Base-by-base conservation (phyloP, 2,329 filamentous ascomycete genomes). In the Seiridium cupressi region DNA sequence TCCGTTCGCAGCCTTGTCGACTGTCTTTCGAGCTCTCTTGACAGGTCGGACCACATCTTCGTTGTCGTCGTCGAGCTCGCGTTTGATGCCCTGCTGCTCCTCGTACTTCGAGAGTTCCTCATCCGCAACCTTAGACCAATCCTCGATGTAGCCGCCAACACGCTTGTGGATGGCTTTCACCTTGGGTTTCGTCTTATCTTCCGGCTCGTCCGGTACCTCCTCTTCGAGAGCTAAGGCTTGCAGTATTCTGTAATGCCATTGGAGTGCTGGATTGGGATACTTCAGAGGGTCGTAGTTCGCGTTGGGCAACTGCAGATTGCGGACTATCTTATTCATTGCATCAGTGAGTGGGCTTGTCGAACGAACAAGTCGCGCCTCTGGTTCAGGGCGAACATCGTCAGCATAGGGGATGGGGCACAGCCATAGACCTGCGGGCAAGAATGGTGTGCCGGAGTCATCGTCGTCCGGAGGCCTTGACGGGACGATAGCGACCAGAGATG, bases 181-280 rank as follows among this genome's bases (percentile, higher is more conserved):
- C 68, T 90, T 92, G 1, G 95, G 95, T 11, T 91, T 72, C 0
- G 95, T 98, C 64, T 90, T 88, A 70, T 99, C 95, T 11, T 85
- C 81, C 1, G 76, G 76, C 55, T 89, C 84, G 26, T 90, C 89
- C 0, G 93, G 93, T 1, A 96, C 78, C 65, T 97, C 93, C 72
- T 99, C 95, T 42, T 97, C 93, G 1, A 99, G 81, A 0, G 95
- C 95, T 60, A 97, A 83, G 5, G 91, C 90, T 75, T 99, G 95
- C 0, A 99, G 79, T 51, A 99, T 96, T 63, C 87, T 89, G 79
- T 98, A 99, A 77, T 98, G 95, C 93, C 94, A 99, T 76, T 99
- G 95, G 32, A 99, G 81, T 7, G 91, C 85, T 8, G 93, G 93
- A 63, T 99, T 99, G 0, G 95, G 92, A 69, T 97, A 98, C 69